Conservation (phyloP, 2,329 filamentous ascomycete species). For the Sporothrix humicola region DNA sequence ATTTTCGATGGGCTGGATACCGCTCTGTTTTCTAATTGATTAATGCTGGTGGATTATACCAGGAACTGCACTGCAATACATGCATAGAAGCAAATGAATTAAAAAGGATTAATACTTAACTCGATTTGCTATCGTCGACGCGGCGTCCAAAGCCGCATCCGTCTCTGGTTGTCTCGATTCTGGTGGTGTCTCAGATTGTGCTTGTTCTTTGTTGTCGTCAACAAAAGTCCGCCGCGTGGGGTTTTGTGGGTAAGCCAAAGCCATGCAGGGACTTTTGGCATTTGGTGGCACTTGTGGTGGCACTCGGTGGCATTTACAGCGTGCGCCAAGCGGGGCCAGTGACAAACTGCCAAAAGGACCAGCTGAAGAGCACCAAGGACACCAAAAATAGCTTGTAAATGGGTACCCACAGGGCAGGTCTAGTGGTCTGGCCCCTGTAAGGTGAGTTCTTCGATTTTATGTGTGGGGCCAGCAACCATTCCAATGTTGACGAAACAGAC, state of each 20-base stretch:
- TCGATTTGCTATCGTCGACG: neutral
- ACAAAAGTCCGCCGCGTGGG: too few species aligned
- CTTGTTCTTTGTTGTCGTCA: neutral
- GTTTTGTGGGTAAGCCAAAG: neutral
- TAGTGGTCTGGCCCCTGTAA: neutral
- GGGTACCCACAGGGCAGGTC: neutral
- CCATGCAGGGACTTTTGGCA: neutral
- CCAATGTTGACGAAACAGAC: too few species aligned
- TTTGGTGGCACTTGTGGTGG: neutral
- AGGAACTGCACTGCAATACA: neutral
- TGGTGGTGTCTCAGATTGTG: neutral
- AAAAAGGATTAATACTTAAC: neutral
- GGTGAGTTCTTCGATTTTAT: neutral
- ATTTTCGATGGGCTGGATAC: neutral
- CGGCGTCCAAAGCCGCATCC: neutral
- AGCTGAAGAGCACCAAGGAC: neutral
- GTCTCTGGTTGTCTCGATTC: neutral
- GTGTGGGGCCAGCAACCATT: neutral
- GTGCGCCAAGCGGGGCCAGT: neutral
- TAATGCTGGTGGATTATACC: neutral
- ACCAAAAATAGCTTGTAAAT: neutral
- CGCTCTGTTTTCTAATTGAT: neutral
- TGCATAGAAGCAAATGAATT: slow-evolving; percentile 7
- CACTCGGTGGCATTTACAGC: neutral
- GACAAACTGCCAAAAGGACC: neutral